Percentiles rank a stretch among this genome's conserved stretches.
phyloP scores from a whole-genome alignment of 2,329 filamentous ascomycete genomes.

The Pestalotiopsis fici region DNA sequence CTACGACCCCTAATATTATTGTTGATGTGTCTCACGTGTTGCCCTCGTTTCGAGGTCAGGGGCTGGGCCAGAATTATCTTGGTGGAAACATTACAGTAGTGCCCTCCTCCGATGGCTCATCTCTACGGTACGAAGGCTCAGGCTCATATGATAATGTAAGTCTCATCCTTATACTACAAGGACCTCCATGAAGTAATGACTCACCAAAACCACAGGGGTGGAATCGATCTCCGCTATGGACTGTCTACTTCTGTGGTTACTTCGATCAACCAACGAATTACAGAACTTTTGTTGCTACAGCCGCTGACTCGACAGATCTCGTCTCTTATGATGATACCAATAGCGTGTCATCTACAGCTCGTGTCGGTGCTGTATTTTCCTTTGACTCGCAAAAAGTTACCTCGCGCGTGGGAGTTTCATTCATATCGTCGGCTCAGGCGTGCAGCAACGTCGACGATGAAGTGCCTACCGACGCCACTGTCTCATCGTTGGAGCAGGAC shows the following conservation, averaged over 20 bases:
- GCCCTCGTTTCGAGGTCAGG: constrained; percentile 60
- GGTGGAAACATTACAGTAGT: constrained; percentile 58
- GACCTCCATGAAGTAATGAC: not conserved
- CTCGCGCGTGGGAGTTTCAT: constrained; percentile 67
- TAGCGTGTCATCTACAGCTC: constrained; percentile 23
- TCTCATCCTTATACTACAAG: not conserved
- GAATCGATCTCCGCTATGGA: constrained; percentile 65
- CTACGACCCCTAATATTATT: constrained; percentile 47
- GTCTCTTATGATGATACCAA: constrained; percentile 26
- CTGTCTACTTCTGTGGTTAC: constrained; percentile 63
- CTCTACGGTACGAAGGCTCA: constrained; percentile 55
- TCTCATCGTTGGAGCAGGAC: constrained; percentile 44
- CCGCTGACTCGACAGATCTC: constrained; percentile 30
- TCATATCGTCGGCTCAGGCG: constrained; percentile 63
- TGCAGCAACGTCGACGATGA: constrained; percentile 60
- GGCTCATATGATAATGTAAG: constrained; percentile 64
- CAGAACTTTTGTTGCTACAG: constrained; percentile 43
- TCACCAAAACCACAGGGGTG: constrained; percentile 44
- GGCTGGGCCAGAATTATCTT: constrained; percentile 62
- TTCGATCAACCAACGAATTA: constrained; percentile 51
- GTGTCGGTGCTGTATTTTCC: constrained; percentile 54
- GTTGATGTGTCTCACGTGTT: constrained; percentile 69
- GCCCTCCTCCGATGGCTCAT: constrained; percentile 35
- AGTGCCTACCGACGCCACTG: constrained; percentile 46
- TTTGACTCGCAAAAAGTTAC: constrained; percentile 48